phyloP scores from a whole-genome alignment of 371 early-diverging fungal species.

The Syncephalis fuscata region DNA sequence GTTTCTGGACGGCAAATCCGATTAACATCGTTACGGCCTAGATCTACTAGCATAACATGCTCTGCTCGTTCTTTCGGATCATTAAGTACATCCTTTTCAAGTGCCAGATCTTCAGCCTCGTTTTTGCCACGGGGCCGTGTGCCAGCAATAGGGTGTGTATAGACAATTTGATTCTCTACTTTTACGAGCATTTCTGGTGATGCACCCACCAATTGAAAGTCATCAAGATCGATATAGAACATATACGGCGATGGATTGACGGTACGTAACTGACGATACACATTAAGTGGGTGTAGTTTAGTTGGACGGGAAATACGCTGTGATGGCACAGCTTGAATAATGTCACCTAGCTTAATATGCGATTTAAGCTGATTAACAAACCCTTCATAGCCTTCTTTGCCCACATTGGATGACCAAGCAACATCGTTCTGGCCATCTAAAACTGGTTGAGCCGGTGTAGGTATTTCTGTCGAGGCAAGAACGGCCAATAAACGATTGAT shows the following conservation, averaged over 20 bases:
- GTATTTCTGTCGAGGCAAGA: constrained; percentile 22
- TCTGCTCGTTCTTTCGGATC: constrained; percentile 92
- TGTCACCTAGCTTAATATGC: constrained; percentile 87
- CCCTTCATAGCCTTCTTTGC: constrained; percentile 70
- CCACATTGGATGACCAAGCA: constrained; percentile 61
- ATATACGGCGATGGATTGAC: constrained; percentile 97
- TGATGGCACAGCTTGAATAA: constrained; percentile 93
- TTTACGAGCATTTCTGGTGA: constrained; percentile 95
- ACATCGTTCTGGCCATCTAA: constrained; percentile 19
- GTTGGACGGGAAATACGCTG: constrained; percentile 79
- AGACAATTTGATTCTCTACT: constrained; percentile 68
- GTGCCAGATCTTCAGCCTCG: constrained; percentile 59
- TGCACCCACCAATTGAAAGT: constrained; percentile 90
- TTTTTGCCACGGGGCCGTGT: constrained; percentile 82
- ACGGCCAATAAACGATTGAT: constrained; percentile 40
- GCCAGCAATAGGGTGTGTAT: constrained; percentile 94
- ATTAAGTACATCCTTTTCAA: constrained; percentile 64
- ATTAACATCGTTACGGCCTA: constrained; percentile 94
- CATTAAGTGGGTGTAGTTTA: constrained; percentile 87
- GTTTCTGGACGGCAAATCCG: constrained; percentile 83
- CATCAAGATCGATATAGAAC: constrained; percentile 87
- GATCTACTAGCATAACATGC: constrained; percentile 96
- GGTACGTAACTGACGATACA: constrained; percentile 85
- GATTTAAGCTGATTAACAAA: constrained; percentile 78
- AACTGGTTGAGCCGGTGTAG: constrained; percentile 28